Evolutionary conservation across 768 basidiomycete species (phyloP).

Genomic region (Tylopilus balloui): DNA sequence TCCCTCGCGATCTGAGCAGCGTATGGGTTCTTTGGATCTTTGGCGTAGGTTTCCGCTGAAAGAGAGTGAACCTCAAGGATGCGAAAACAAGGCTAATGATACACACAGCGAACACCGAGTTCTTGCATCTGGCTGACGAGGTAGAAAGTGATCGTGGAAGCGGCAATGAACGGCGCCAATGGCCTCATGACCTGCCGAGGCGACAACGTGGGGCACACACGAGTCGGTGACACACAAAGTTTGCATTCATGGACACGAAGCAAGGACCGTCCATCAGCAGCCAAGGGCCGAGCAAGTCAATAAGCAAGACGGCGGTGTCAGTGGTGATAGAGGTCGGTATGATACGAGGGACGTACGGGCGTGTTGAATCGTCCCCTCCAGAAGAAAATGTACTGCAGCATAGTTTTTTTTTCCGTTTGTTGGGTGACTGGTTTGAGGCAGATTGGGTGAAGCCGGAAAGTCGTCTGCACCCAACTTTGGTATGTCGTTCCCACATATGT

Average conservation of each 20-base stretch:
- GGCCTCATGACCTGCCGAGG: constrained; percentile 59
- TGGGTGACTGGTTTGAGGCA: background rate
- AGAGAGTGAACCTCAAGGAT: background rate
- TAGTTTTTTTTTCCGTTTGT: constrained; percentile 2
- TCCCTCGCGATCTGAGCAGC: constrained; percentile 72
- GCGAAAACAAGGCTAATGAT: background rate
- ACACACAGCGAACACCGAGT: constrained; percentile 68
- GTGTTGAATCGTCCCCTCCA: constrained; percentile 28
- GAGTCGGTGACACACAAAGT: background rate
- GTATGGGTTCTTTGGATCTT: constrained; percentile 81
- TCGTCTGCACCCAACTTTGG: background rate
- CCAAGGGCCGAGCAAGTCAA: background rate
- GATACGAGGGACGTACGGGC: constrained; percentile 17
- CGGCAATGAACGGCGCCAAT: constrained; percentile 76
- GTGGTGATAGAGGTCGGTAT: background rate
- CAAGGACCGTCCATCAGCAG: background rate
- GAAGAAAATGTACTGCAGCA: constrained; percentile 25
- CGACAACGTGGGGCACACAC: background rate
- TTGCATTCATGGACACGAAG: background rate
- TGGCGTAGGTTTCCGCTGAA: constrained; percentile 61
- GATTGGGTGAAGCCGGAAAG: constrained; percentile 24
- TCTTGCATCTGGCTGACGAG: constrained; percentile 65
- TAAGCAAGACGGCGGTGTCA: background rate
- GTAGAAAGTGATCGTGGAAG: constrained; percentile 61
- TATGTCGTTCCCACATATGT: constrained; percentile 26